A percentile compares a stretch with the other conserved stretches of the same genome.
Conservation (phyloP, 352 stramenopile genomes). For the Thraustochytrium striatum region DNA sequence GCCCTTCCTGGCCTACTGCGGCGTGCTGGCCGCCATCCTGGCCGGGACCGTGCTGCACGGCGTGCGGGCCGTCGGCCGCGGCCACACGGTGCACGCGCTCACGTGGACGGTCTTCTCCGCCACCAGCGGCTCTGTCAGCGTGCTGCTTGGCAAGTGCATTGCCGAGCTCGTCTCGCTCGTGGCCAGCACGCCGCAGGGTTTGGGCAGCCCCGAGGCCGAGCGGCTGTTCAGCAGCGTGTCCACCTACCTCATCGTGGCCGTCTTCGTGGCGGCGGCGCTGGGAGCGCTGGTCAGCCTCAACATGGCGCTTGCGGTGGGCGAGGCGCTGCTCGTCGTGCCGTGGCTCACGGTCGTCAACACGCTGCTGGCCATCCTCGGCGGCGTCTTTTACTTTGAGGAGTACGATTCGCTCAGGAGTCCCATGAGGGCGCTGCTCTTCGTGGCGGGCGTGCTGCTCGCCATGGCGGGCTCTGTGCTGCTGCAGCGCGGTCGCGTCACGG, state of each 20-base stretch:
- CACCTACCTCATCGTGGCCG: conserved; percentile 3
- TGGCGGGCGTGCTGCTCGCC: not conserved
- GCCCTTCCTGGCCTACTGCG: not conserved
- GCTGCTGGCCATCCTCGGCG: conserved; percentile 25
- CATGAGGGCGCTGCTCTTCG: not conserved
- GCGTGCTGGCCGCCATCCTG: not conserved
- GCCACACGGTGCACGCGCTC: conserved; percentile 30
- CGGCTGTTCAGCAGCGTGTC: not conserved
- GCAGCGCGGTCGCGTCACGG: not conserved
- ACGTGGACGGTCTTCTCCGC: conserved; percentile 39
- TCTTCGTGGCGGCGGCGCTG: conserved; percentile 26
- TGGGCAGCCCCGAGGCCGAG: not conserved
- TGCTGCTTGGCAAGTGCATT: conserved; percentile 40
- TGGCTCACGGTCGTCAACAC: conserved; percentile 28
- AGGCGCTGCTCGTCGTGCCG: conserved; percentile 32
- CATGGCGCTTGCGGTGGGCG: conserved; percentile 35
- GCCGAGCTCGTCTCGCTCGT: conserved; percentile 8
- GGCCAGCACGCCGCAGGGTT: not conserved
- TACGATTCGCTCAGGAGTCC: not conserved
- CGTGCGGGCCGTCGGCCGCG: conserved; percentile 8
- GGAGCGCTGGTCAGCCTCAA: conserved; percentile 39
- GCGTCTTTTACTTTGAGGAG: conserved; percentile 46
- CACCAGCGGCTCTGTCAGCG: conserved; percentile 6
- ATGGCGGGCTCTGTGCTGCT: not conserved
- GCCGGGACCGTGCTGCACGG: not conserved